Evolutionary conservation across 306 rosid genomes (phyloP).

Genomic region (Purshia tridentata): DNA sequence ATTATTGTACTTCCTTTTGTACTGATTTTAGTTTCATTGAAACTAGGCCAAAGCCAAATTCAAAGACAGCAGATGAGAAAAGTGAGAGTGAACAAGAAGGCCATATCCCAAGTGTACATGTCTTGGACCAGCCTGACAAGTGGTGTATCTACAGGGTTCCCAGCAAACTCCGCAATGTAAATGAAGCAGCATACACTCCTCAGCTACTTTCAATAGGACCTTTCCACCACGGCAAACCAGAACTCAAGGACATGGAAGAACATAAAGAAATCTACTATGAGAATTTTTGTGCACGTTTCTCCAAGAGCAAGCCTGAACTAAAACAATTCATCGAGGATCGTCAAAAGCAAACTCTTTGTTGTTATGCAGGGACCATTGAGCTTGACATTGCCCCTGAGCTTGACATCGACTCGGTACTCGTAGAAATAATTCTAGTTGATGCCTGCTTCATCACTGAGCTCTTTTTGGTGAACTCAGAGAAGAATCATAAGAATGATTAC

Average conservation of each 20-base stretch:
- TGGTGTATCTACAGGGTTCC: conserved; percentile 47
- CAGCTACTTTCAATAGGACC: conserved; percentile 54
- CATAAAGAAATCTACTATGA: conserved; percentile 27
- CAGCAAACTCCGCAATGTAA: conserved; percentile 35
- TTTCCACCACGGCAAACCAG: conserved; percentile 13
- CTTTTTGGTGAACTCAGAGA: conserved; percentile 23
- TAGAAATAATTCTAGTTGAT: conserved; percentile 7
- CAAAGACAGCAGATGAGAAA: too few species aligned
- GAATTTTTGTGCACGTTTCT: conserved; percentile 24
- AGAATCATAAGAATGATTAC: conserved; percentile 13
- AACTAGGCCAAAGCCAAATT: too few species aligned
- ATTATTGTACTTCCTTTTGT: too few species aligned
- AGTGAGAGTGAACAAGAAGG: too few species aligned
- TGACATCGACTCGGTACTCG: background rate
- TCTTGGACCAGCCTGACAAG: background rate
- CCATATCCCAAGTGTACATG: background rate
- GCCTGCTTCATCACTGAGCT: conserved; percentile 43
- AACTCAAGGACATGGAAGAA: conserved; percentile 29
- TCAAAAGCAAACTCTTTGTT: background rate
- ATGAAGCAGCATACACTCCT: conserved; percentile 45
- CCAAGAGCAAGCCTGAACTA: background rate
- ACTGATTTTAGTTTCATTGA: too few species aligned
- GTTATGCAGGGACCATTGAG: conserved; percentile 14
- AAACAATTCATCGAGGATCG: background rate
- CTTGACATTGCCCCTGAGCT: background rate